phyloP scores from a whole-genome alignment of 345 rosid genomes.

The Rhizophora apiculata region DNA sequence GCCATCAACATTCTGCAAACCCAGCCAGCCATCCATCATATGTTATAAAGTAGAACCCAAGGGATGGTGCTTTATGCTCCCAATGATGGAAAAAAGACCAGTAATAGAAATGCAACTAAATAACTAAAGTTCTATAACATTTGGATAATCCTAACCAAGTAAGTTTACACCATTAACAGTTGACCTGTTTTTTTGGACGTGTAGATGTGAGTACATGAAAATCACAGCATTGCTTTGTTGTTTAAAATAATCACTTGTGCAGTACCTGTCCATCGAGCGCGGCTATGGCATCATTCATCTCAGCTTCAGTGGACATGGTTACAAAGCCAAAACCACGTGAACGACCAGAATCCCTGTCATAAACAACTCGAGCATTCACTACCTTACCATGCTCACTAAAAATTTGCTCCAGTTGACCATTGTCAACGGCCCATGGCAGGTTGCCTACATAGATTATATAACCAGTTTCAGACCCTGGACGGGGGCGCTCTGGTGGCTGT shows the following conservation, averaged over 20 bases:
- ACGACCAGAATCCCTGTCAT: conserved; percentile 85
- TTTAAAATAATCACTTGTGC: no score
- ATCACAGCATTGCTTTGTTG: no score
- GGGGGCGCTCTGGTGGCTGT: conserved; percentile 54
- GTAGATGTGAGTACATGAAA: no score
- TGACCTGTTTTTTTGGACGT: no score
- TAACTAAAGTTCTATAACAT: no score
- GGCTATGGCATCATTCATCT: conserved; percentile 82
- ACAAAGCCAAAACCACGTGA: conserved; percentile 98
- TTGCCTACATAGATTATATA: conserved; percentile 75
- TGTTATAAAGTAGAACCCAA: conserved; percentile 4
- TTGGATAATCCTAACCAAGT: no score
- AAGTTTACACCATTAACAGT: no score
- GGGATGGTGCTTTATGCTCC: neutral
- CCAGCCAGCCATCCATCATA: neutral
- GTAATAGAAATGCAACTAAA: no score
- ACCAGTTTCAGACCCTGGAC: conserved; percentile 49
- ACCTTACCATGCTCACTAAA: conserved; percentile 93
- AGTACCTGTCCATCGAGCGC: conserved; percentile 93
- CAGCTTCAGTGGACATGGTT: conserved; percentile 64
- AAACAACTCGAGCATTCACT: conserved; percentile 69
- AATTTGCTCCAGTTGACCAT: conserved; percentile 67
- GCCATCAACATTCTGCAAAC: conserved; percentile 71
- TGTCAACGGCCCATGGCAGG: conserved; percentile 83
- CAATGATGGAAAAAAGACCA: neutral